Conservation (phyloP, 2,329 filamentous ascomycete genomes). For the Dryadomyces sulphureus region DNA sequence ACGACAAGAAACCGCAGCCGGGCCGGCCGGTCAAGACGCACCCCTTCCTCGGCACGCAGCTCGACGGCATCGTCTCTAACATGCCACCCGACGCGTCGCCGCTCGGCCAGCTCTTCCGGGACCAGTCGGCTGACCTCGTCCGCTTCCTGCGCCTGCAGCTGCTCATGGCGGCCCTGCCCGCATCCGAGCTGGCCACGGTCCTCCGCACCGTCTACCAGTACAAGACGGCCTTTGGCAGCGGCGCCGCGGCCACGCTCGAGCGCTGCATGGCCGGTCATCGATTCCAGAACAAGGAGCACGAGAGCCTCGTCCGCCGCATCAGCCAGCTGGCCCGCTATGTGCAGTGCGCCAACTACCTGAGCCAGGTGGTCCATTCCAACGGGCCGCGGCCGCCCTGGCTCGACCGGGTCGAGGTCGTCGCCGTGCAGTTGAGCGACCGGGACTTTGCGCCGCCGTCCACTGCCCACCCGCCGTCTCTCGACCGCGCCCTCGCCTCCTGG, state of each 20-base stretch:
- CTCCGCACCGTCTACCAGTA: background rate
- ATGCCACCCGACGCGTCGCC: background rate
- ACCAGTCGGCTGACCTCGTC: background rate
- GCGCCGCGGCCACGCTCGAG: no score
- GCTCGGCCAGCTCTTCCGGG: background rate
- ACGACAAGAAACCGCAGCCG: background rate
- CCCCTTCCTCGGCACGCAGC: background rate
- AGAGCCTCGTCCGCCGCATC: slow-evolving; percentile 11
- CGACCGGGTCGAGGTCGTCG: slow-evolving; percentile 14
- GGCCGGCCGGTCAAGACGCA: no score
- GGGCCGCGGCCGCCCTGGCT: slow-evolving; percentile 13
- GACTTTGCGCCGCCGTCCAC: background rate
- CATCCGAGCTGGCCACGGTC: background rate
- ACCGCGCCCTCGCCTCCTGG: no score
- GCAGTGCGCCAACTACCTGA: slow-evolving; percentile 19
- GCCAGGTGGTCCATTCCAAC: slow-evolving; percentile 16
- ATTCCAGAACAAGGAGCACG: background rate
- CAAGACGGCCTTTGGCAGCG: no score
- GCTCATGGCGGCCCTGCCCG: background rate
- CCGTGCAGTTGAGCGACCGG: background rate
- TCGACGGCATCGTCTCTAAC: background rate
- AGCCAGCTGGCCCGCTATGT: slow-evolving; percentile 22
- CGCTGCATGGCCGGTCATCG: background rate
- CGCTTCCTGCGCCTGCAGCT: background rate
- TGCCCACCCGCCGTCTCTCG: background rate